Evolutionary conservation across 1,284 basidiomycete species (phyloP), one percentile per base, ranked within the genome.

Genomic region (Anthracocystis panici-leucophaei): DNA sequence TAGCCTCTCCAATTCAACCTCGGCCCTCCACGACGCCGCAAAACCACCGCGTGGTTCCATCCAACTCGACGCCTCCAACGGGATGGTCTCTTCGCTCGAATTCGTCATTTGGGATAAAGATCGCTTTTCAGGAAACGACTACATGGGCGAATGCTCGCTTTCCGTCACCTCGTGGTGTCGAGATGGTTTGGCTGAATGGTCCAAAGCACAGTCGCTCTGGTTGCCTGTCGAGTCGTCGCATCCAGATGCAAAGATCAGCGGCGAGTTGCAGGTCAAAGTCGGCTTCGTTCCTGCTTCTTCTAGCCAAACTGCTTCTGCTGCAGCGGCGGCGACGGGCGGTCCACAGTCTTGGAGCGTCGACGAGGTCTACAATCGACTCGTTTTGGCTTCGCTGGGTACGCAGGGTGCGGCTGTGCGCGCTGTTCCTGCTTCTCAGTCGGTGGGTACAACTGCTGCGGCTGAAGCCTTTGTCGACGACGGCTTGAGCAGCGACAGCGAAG

Each of bases 51-150:
- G 73, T 8, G 73, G 73, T 20, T 75, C 68, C 9, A 75, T 78
- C 31, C 72, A 69, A 29, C 68, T 78, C 51, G 69, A 75, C 27
- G 73, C 65, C 10, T 65, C 68, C 58, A 75, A 75, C 40, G 73
- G 61, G 33, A 65, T 67, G 41, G 73, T 75, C 61, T 68, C 65
- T 2, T 59, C 68, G 18, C 68, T 97, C 53, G 94, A 97, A 84
- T 88, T 94, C 50, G 91, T 97, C 33, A 88, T 94, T 0, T 98
- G 95, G 95, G 94, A 96, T 86, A 94, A 93, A 87, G 95, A 96
- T 82, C 78, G 86, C 52, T 72, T 78, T 42, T 78, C 75, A 75
- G 90, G 89, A 82, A 95, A 96, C 87, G 95, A 97, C 65, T 98
- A 97, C 86, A 89, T 98, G 52, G 96, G 96, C 31, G 96, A 98